Percentiles rank a stretch among this genome's conserved stretches.
These are phyloP conservation scores for Neoboletus brunneissimus DNA, from an alignment of 768 basidiomycete genomes.

Conservation along the genomic window DNA sequence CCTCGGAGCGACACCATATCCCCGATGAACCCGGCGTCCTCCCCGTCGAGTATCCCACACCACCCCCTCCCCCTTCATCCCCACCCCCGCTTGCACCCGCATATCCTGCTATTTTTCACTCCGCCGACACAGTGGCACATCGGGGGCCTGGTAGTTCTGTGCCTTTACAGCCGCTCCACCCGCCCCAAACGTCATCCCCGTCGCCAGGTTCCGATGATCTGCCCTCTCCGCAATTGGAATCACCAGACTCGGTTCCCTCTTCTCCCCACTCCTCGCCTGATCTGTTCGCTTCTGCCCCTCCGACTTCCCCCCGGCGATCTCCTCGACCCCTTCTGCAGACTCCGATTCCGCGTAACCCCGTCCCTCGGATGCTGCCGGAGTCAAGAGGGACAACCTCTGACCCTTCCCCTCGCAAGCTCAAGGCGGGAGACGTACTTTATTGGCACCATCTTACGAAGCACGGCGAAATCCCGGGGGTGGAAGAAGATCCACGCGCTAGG, in stretches of 20 bases:
- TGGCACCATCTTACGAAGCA: constrained; percentile 74
- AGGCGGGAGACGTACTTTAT: constrained; percentile 60
- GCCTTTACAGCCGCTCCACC: constrained; percentile 23
- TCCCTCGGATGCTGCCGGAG: constrained; percentile 12
- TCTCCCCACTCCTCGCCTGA: constrained; percentile 27
- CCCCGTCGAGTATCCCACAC: constrained; percentile 37
- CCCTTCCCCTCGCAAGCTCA: constrained; percentile 39
- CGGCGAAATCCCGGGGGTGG: constrained; percentile 70
- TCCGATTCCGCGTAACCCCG: constrained; percentile 8
- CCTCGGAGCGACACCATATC: constrained; percentile 63
- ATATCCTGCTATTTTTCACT: constrained; percentile 27
- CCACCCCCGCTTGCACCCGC: constrained; percentile 32
- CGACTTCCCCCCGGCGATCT: constrained; percentile 26
- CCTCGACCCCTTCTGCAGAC: constrained; percentile 16
- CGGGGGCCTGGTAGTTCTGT: constrained; percentile 5
- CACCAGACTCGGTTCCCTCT: constrained; percentile 21
- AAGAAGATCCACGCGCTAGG: constrained; percentile 57
- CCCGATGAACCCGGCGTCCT: constrained; percentile 62
- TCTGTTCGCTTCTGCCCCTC: constrained; percentile 12
- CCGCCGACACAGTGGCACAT: constrained; percentile 27
- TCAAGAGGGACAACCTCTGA: constrained; percentile 16
- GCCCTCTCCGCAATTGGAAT: constrained; percentile 22
- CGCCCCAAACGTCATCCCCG: constrained; percentile 18
- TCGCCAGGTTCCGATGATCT: constrained; percentile 19
- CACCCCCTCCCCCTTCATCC: constrained; percentile 32